phyloP scores from a whole-genome alignment of 139 green algal genomes.

The Closterium sp. region DNA sequence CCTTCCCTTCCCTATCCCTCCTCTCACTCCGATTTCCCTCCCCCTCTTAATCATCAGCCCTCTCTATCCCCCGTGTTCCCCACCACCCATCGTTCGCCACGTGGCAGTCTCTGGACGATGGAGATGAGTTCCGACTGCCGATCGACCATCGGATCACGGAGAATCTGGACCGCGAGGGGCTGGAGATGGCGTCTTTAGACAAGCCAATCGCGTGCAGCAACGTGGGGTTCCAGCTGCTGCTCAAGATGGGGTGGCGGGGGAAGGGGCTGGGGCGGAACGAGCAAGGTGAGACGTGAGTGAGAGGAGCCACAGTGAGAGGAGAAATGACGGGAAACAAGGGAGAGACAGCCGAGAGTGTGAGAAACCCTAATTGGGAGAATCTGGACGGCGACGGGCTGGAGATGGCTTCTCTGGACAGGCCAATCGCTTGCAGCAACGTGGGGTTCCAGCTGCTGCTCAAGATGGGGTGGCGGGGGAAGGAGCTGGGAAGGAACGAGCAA shows the following conservation, averaged over 20 bases:
- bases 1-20: not conserved
- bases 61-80: not conserved
- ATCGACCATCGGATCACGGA: slow-evolving; percentile 54
- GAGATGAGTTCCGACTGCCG: slow-evolving; percentile 59
- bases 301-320: not conserved
- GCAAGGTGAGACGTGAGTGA: slow-evolving; percentile 63
- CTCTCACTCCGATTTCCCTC: too few species aligned
- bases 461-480: slow-evolving; percentile 82
- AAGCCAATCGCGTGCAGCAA: slow-evolving; percentile 63
- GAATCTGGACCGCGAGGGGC: slow-evolving; percentile 49
- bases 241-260: slow-evolving; percentile 82
- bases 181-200: slow-evolving; percentile 49
- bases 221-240: slow-evolving; percentile 76
- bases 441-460: slow-evolving; percentile 77
- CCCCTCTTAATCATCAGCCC: too few species aligned
- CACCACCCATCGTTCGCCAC: not conserved
- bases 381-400: slow-evolving; percentile 43
- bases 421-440: slow-evolving; percentile 65
- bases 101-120: not conserved
- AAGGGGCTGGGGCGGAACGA: slow-evolving; percentile 71
- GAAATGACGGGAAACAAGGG: too few species aligned
- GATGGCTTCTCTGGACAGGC: slow-evolving; percentile 42
- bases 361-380: too few species aligned
- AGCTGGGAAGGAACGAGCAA: slow-evolving; percentile 69
- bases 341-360: too few species aligned